phyloP scores from a whole-genome alignment of 805 yeast genomes.

The Martiniozyma abietophila region DNA sequence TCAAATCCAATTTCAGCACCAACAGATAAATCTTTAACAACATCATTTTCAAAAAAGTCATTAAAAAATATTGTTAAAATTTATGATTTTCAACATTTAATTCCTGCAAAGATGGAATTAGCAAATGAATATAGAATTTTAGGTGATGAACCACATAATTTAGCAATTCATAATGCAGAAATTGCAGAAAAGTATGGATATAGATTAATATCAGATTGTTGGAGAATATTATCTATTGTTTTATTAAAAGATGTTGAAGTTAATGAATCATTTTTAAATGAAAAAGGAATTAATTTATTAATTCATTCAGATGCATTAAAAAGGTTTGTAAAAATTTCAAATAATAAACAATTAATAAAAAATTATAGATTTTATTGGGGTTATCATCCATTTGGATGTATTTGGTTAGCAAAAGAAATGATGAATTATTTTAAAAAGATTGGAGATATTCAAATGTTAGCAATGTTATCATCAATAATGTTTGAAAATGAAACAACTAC shows the following conservation, averaged over 20 bases:
- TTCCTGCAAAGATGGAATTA: constrained; percentile 66
- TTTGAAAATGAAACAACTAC: constrained; percentile 42
- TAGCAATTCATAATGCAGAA: constrained; percentile 54
- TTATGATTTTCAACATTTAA: constrained; percentile 55
- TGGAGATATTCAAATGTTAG: constrained; percentile 80
- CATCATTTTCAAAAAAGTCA: constrained; percentile 17
- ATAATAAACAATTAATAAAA: constrained; percentile 10
- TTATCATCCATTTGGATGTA: constrained; percentile 63
- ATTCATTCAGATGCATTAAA: constrained; percentile 12
- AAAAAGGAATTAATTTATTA: constrained; percentile 7
- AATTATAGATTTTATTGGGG: constrained; percentile 58
- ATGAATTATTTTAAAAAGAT: constrained; percentile 52
- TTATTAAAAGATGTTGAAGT: constrained; percentile 33
- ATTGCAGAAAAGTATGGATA: constrained; percentile 60
- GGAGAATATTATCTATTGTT: constrained; percentile 53
- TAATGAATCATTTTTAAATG: constrained; percentile 15
- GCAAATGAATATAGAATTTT: constrained; percentile 58
- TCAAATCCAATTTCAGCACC: constrained; percentile 29
- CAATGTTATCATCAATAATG: constrained; percentile 73
- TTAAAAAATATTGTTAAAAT: constrained; percentile 49
- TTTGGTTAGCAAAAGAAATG: constrained; percentile 48
- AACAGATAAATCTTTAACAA: constrained; percentile 28
- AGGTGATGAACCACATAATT: constrained; percentile 52
- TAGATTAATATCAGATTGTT: constrained; percentile 58
- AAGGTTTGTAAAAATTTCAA: constrained; percentile 13